Percentiles rank a stretch among this genome's conserved stretches.
phyloP scores from a whole-genome alignment of 331 rosid genomes.

The Arachis monticola region DNA sequence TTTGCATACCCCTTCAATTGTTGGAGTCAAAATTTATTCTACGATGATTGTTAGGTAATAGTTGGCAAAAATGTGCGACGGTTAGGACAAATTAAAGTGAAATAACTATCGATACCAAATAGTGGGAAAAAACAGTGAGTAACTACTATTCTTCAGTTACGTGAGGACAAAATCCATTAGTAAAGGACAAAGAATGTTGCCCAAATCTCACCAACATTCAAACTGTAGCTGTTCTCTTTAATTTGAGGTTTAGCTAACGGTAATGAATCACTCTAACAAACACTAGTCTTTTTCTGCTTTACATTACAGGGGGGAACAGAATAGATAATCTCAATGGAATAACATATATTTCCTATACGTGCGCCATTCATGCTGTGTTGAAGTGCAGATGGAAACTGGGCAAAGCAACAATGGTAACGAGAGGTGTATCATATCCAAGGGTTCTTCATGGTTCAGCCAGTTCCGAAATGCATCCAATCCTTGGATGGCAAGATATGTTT shows the following conservation, averaged over 20 bases:
- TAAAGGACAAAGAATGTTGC: constrained; percentile 21
- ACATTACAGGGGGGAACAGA: constrained; percentile 30
- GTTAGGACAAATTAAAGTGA: constrained; percentile 21
- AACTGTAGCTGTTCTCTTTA: constrained; percentile 34
- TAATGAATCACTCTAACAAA: constrained; percentile 33
- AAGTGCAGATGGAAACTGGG: constrained; percentile 67
- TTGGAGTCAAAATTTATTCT: constrained; percentile 12
- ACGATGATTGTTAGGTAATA: constrained; percentile 22
- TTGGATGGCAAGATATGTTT: constrained; percentile 96
- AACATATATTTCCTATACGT: constrained; percentile 30
- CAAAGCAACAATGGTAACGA: constrained; percentile 40
- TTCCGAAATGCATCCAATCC: constrained; percentile 93
- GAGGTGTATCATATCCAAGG: constrained; percentile 45
- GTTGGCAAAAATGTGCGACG: constrained; percentile 23
- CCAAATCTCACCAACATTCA: constrained; percentile 4
- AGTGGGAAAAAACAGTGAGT: constrained; percentile 6
- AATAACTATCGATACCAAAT: constrained; percentile 9
- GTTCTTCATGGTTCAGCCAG: constrained; percentile 72
- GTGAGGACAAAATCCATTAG: constrained; percentile 12
- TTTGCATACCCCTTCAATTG: constrained; percentile 3
- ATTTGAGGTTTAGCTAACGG: constrained; percentile 34
- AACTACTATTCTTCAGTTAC: constrained; percentile 22
- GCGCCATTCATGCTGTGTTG: constrained; percentile 33
- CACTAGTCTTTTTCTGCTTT: constrained; percentile 31
- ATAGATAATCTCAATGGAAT: constrained; percentile 31